Evolutionary conservation across 768 basidiomycete species (phyloP).

Genomic region (Gloeostereum incarnatum): DNA sequence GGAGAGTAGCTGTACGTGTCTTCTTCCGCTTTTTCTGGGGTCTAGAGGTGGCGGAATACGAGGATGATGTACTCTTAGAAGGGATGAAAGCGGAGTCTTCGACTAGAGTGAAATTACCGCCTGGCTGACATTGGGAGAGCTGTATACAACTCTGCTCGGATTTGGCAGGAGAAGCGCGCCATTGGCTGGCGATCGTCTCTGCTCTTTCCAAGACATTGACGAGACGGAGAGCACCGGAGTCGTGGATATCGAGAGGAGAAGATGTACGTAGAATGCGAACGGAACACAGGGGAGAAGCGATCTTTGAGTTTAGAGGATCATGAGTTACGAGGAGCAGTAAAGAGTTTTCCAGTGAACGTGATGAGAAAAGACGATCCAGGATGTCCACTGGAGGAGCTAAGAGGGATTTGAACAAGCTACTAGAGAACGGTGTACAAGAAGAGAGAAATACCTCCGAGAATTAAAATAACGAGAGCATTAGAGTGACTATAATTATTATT

Average conservation of each 20-base stretch:
- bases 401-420: not conserved
- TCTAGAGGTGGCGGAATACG: not conserved
- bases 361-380: not conserved
- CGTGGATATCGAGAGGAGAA: not conserved
- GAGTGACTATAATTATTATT: not conserved
- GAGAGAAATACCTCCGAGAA: not conserved
- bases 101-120: constrained; percentile 23
- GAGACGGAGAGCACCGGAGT: constrained; percentile 17
- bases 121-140: constrained; percentile 20
- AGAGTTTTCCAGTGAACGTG: not conserved
- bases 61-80: not conserved
- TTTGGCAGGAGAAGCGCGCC: constrained; percentile 11
- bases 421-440: not conserved
- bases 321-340: not conserved
- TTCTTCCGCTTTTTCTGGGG: not conserved
- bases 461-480: not conserved
- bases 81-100: constrained; percentile 4
- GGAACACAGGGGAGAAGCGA: not conserved
- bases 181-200: constrained; percentile 22
- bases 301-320: not conserved
- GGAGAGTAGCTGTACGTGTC: not conserved
- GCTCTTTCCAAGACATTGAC: constrained; percentile 31
- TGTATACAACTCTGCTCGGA: constrained; percentile 16
- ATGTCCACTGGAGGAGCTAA: not conserved
- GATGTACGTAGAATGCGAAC: not conserved